Evolutionary conservation across 805 yeast genomes (phyloP).

Genomic region (Candida parachauliodes): DNA sequence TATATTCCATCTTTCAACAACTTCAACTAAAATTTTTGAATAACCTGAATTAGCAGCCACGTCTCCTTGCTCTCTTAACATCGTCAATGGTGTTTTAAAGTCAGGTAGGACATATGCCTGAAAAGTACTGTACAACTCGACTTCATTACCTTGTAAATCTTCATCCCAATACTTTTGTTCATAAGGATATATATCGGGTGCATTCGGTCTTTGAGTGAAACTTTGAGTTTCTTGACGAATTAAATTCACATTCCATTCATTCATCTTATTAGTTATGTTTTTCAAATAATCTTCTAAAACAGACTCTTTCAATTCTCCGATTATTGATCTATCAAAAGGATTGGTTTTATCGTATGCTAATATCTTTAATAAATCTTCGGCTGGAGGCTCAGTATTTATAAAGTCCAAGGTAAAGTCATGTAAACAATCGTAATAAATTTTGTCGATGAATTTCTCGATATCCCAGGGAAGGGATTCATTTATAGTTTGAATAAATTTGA

Average conservation of each 20-base stretch:
- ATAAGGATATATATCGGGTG: conserved; percentile 74
- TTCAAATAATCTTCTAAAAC: conserved; percentile 76
- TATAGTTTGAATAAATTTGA: conserved; percentile 61
- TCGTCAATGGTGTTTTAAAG: conserved; percentile 71
- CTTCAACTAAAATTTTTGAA: conserved; percentile 74
- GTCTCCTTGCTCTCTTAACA: conserved; percentile 86
- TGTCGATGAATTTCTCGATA: conserved; percentile 56
- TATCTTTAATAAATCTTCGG: conserved; percentile 67
- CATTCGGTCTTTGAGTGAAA: conserved; percentile 60
- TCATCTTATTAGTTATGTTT: conserved; percentile 68
- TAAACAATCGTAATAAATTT: conserved; percentile 63
- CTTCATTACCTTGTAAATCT: conserved; percentile 31
- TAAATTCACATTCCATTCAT: conserved; percentile 78
- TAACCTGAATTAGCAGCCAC: conserved; percentile 84
- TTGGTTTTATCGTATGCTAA: conserved; percentile 58
- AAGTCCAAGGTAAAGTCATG: conserved; percentile 62
- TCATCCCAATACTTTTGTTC: conserved; percentile 37
- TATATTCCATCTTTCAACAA: conserved; percentile 64
- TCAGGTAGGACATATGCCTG: conserved; percentile 65
- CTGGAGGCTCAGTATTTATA: conserved; percentile 73
- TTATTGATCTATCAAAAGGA: conserved; percentile 45
- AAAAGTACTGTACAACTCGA: conserved; percentile 35
- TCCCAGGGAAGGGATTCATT: conserved; percentile 77
- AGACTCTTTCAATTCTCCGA: conserved; percentile 68
- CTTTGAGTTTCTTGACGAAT: conserved; percentile 61